phyloP scores from a whole-genome alignment of 495 filamentous ascomycete species.

The Neohortaea acidophila region DNA sequence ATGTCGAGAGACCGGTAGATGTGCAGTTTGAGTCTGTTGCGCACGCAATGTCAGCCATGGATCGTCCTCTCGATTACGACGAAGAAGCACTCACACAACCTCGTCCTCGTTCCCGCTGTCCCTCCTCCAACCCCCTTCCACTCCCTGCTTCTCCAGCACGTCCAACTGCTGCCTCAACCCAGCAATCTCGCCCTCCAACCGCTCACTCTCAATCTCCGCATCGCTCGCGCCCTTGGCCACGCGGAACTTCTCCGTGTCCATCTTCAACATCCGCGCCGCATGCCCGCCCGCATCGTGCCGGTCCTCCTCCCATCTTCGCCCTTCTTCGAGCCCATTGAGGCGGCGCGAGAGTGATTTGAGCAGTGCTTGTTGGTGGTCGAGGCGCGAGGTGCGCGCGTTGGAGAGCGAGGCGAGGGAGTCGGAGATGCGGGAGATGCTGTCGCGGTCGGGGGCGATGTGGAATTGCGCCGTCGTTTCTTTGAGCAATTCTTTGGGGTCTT shows the following conservation, averaged over 20 bases:
- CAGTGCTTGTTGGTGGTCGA: conserved; percentile 52
- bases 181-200: conserved; percentile 66
- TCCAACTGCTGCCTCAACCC: conserved; percentile 59
- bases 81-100: conserved; percentile 29
- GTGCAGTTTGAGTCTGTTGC: conserved; percentile 66
- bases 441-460: conserved; percentile 77
- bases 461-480: conserved; percentile 82
- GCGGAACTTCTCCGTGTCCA: conserved; percentile 62
- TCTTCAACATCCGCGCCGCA: conserved; percentile 32
- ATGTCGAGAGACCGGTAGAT: conserved; percentile 84
- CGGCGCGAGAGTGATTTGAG: conserved; percentile 60
- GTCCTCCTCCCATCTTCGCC: conserved; percentile 41
- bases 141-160: conserved; percentile 68
- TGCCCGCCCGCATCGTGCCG: conserved; percentile 39
- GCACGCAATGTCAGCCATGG: no score
- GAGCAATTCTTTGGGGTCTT: conserved; percentile 82
- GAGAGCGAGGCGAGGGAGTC: conserved; percentile 66
- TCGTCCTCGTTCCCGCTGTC: conserved; percentile 47
- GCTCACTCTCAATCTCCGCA: conserved; percentile 80
- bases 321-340: conserved; percentile 42
- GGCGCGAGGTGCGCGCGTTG: conserved; percentile 59
- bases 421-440: conserved; percentile 71
- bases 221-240: conserved; percentile 78
- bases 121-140: conserved; percentile 42
- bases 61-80: conserved; percentile 22